A percentile compares a stretch with the other conserved stretches of the same genome.
Evolutionary conservation across 2,329 filamentous ascomycete species (phyloP).

Genomic region (Cadophora malorum): DNA sequence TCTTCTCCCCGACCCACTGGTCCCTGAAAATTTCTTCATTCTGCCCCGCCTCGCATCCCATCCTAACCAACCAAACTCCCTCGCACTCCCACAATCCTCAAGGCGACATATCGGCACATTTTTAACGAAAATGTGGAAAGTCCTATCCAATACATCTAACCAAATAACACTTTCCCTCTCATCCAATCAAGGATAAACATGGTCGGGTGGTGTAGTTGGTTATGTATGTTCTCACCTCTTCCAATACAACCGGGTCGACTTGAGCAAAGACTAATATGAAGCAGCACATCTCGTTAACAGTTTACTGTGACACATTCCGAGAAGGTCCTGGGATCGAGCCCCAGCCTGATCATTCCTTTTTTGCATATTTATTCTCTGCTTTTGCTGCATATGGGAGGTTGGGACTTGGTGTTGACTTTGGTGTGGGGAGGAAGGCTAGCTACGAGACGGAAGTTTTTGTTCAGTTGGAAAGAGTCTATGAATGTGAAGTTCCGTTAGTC

Average conservation of each 20-base stretch:
- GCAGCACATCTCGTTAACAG: constrained; percentile 21
- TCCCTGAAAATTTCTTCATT: background rate
- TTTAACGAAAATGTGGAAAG: background rate
- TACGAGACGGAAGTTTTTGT: no score
- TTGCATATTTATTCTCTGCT: background rate
- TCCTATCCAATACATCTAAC: background rate
- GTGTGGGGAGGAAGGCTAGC: no score
- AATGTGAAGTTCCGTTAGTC: no score
- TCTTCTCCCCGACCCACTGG: background rate
- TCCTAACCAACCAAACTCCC: no score
- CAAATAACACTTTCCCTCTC: background rate
- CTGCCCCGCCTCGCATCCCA: background rate
- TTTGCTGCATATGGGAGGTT: background rate
- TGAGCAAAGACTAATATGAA: background rate
- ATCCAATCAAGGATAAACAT: constrained; percentile 7
- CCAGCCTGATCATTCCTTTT: constrained; percentile 19
- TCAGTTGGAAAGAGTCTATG: no score
- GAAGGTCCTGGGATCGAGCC: constrained; percentile 23
- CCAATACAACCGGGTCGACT: background rate
- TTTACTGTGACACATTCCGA: constrained; percentile 19
- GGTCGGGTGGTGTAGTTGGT: constrained; percentile 23
- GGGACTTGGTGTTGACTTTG: no score
- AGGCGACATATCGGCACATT: background rate
- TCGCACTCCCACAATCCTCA: background rate
- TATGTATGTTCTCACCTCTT: background rate